Evolutionary conservation across 2,329 filamentous ascomycete species (phyloP).

Genomic region (Aspergillus tamarii): DNA sequence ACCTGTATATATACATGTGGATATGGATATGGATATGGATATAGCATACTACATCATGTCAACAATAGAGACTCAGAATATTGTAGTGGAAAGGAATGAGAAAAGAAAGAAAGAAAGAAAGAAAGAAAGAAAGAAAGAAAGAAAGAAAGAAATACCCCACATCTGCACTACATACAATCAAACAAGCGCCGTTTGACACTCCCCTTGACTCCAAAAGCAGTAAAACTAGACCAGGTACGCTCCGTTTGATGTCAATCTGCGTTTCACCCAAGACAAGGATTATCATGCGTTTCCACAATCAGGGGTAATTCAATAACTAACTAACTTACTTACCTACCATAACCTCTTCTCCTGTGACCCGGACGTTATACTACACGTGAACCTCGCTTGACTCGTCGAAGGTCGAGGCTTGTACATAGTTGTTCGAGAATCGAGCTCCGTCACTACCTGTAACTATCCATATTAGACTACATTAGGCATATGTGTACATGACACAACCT

Average conservation of each 20-base stretch:
- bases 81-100: too few species aligned
- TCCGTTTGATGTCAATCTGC: neutral
- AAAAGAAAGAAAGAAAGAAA: too few species aligned
- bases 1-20: neutral
- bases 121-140: too few species aligned
- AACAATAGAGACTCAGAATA: too few species aligned
- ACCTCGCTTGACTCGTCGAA: neutral
- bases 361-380: neutral
- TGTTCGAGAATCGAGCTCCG: too few species aligned
- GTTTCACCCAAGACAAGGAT: neutral
- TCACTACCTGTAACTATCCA: too few species aligned
- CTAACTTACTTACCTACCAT: too few species aligned
- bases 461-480: too few species aligned
- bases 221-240: neutral
- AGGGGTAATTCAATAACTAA: neutral
- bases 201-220: neutral
- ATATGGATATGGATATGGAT: neutral
- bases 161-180: neutral
- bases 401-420: neutral
- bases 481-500: too few species aligned
- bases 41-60: neutral
- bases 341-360: too few species aligned
- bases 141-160: too few species aligned
- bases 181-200: neutral
- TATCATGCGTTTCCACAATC: neutral